Conservation (phyloP, 345 rosid genomes). For the Noccaea caerulescens region DNA sequence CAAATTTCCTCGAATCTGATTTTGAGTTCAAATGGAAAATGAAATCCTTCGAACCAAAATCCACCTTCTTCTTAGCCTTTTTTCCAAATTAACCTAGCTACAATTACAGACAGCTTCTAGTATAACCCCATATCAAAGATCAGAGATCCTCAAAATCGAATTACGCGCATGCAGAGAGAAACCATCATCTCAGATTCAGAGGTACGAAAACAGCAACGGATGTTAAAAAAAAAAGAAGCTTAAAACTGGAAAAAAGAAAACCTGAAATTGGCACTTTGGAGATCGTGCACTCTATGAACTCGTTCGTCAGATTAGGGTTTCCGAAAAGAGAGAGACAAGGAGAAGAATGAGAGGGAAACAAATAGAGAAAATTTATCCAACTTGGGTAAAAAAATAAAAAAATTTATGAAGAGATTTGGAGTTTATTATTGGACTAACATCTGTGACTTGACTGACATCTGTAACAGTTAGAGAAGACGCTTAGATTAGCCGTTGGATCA, state of each 20-base stretch:
- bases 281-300: neutral
- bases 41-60: neutral
- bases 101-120: neutral
- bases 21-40: neutral
- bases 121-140: neutral
- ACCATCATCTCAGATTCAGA: conserved; percentile 27
- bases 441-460: conserved; percentile 21
- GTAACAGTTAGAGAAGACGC: neutral
- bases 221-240: neutral
- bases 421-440: neutral
- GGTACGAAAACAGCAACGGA: neutral
- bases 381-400: neutral
- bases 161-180: conserved; percentile 33
- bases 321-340: neutral
- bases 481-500: conserved; percentile 30
- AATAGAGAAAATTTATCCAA: neutral
- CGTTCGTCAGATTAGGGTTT: conserved; percentile 33
- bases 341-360: conserved; percentile 43
- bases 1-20: neutral
- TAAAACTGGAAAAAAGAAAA: neutral
- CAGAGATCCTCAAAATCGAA: conserved; percentile 6
- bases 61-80: conserved; percentile 11
- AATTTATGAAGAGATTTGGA: too few species aligned
- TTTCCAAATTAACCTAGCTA: conserved; percentile 6
- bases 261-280: conserved; percentile 15